phyloP scores from a whole-genome alignment of 2,329 filamentous ascomycete species.

The Colletotrichum shisoi region DNA sequence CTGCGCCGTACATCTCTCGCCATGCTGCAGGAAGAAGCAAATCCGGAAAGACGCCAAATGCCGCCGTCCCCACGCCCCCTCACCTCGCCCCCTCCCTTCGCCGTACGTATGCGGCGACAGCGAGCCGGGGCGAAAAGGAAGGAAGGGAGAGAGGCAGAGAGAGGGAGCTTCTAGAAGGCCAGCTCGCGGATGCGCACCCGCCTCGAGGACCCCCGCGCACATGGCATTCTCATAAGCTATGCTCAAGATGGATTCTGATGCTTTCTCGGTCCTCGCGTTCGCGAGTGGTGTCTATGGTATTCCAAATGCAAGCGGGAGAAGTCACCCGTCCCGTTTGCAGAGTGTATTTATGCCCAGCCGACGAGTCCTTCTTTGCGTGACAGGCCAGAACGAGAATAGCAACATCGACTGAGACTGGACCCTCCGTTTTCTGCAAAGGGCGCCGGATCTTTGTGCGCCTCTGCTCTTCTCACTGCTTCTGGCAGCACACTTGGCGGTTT shows the following conservation, averaged over 20 bases:
- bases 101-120: not conserved
- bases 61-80: not conserved
- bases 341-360: not conserved
- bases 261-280: too few relatives aligned
- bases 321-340: not conserved
- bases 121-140: not conserved
- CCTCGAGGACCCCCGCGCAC: constrained; percentile 29
- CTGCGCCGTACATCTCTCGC: constrained; percentile 14
- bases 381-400: not conserved
- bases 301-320: not conserved
- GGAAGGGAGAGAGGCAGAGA: not conserved
- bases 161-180: constrained; percentile 21
- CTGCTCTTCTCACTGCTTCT: not conserved
- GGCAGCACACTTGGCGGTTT: not conserved
- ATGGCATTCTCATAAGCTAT: constrained; percentile 28
- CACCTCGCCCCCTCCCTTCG: not conserved
- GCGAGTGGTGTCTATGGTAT: not conserved
- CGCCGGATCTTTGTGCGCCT: not conserved
- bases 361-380: not conserved
- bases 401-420: constrained; percentile 2
- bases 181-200: constrained; percentile 21
- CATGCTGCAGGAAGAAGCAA: constrained; percentile 36
- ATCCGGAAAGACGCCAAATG: constrained; percentile 7
- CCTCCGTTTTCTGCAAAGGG: not conserved
- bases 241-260: constrained; percentile 14